Evolutionary conservation across 371 early-diverging fungal species (phyloP), one percentile per base, ranked within the genome.

Genomic region (Mycotypha africana): DNA sequence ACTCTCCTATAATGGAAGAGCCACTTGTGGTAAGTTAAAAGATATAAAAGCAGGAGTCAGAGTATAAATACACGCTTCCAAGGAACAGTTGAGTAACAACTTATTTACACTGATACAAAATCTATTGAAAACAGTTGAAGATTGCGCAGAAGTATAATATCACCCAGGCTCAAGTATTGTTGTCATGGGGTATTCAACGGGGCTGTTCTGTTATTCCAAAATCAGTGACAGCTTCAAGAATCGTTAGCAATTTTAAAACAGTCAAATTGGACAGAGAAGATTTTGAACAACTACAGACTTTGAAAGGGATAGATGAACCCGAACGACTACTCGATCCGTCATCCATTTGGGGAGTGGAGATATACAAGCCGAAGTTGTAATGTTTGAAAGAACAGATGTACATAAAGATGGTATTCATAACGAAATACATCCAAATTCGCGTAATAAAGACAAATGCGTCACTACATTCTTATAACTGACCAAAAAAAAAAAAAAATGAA

Each of bases 181-280:
- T 91, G 17, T 70, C 81, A 15, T 93, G 90, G 89, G 83, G 76
- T 35, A 61, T 79, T 14, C 77, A 86, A 66, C 79, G 84, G 43
- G 82, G 82, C 20, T 73, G 69, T 19, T 61, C 65, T 16, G 84
- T 79, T 3, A 77, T 85, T 56, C 82, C 84, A 38, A 84, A 85
- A 61, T 79, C 79, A 7, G 72, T 72, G 12, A 77, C 68, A 14
- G 64, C 70, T 3, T 64, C 67, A 7, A 70, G 85, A 39, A 65
- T 77, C 44, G 40, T 57, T 20, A 53, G 60, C 32, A 82, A 84
- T 59, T 76, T 76, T 33, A 40, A 81, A 30, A 62, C 62, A n/a
- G 58, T 74, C 42, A 55, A 48, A 10, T 62, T 84, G 15, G 56
- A 55, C 16, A 49, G 62, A 22, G 67, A 54, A 24, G 53, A 60